Conservation (phyloP, 2,329 filamentous ascomycete species). For the Phialophora verrucosa region DNA sequence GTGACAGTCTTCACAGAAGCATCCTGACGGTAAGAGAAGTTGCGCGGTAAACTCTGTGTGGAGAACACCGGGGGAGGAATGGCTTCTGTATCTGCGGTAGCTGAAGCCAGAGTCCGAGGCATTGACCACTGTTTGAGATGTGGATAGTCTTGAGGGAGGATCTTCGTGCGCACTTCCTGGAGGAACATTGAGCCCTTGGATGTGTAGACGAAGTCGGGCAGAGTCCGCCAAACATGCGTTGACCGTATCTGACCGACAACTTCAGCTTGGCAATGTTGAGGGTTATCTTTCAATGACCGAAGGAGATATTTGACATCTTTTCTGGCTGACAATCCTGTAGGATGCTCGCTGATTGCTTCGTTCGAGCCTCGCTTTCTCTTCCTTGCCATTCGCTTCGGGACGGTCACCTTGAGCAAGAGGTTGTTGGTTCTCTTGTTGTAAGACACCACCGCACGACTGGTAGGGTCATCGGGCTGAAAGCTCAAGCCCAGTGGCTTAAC, state of each 20-base stretch:
- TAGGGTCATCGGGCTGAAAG: constrained; percentile 77
- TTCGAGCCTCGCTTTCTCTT: constrained; percentile 81
- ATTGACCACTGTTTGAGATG: constrained; percentile 70
- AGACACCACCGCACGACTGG: constrained; percentile 78
- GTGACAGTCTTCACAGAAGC: constrained; percentile 70
- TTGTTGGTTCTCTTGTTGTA: constrained; percentile 79
- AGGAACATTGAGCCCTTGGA: constrained; percentile 72
- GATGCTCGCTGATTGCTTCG: constrained; percentile 64
- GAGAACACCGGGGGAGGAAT: constrained; percentile 64
- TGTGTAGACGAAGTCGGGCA: constrained; percentile 83
- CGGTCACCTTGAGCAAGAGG: constrained; percentile 80
- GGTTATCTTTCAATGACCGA: constrained; percentile 73
- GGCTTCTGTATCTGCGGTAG: constrained; percentile 69
- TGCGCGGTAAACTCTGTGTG: constrained; percentile 40
- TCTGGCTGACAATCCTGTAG: constrained; percentile 49
- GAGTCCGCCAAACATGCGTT: constrained; percentile 83
- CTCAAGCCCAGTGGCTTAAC: constrained; percentile 69
- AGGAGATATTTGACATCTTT: constrained; percentile 62
- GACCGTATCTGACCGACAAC: constrained; percentile 74
- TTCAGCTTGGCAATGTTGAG: constrained; percentile 68
- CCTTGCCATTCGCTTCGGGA: constrained; percentile 84
- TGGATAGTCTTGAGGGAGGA: constrained; percentile 74
- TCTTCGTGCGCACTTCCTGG: constrained; percentile 70
- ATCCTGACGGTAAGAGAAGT: constrained; percentile 77
- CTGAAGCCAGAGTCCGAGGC: constrained; percentile 60